phyloP scores from a whole-genome alignment of 2,329 filamentous ascomycete species.

The Falciphora oryzae region DNA sequence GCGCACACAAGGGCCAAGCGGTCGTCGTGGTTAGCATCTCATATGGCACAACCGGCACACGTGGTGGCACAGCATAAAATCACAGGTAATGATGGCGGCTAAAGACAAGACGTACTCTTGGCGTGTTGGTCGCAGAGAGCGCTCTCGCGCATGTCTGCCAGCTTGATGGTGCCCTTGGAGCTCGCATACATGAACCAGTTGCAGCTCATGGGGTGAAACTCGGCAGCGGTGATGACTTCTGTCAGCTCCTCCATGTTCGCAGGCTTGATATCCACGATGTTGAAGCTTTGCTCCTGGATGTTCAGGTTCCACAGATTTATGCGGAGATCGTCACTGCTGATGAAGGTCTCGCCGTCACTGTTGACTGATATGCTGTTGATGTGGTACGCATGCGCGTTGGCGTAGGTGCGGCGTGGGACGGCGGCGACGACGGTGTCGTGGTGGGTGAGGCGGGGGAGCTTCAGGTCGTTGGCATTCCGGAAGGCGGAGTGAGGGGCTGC shows the following conservation, averaged over 20 bases:
- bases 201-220: constrained; percentile 95
- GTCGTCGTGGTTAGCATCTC: neutral
- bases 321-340: constrained; percentile 94
- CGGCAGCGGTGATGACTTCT: constrained; percentile 95
- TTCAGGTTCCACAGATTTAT: constrained; percentile 99
- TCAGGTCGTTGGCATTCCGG: constrained; percentile 74
- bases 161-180: constrained; percentile 97
- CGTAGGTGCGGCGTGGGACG: constrained; percentile 91
- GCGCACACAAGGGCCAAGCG: constrained; percentile 11
- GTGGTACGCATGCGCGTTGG: constrained; percentile 97
- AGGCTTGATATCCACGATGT: constrained; percentile 99
- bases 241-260: constrained; percentile 99
- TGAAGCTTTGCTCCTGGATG: constrained; percentile 99
- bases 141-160: constrained; percentile 97
- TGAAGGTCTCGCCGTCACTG: constrained; percentile 98
- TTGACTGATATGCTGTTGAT: constrained; percentile 99
- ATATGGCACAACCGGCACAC: neutral
- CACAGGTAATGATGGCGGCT: neutral
- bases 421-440: constrained; percentile 98
- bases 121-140: constrained; percentile 93
- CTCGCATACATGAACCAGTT: constrained; percentile 99
- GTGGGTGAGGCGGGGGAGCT: constrained; percentile 91
- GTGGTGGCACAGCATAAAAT: neutral
- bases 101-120: constrained; percentile 62
- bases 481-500: constrained; percentile 68